Evolutionary conservation across 2,329 filamentous ascomycete species (phyloP), one percentile per base, ranked within the genome.

Genomic region (Fusarium sp.): DNA sequence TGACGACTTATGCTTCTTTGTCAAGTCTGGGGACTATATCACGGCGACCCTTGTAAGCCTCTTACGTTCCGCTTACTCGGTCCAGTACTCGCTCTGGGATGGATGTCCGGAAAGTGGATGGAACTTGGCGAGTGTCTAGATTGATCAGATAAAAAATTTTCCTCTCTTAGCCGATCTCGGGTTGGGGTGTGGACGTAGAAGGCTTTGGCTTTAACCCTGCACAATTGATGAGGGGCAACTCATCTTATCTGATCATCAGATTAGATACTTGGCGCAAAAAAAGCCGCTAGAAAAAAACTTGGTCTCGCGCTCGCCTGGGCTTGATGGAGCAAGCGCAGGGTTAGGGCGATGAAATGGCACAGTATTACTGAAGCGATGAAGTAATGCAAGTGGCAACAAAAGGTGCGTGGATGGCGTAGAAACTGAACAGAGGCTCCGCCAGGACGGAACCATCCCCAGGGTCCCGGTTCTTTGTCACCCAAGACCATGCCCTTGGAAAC

Each of bases 201-300:
- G 57, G 7, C 15, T 44, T 22, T 45, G 53, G 51, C 30, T 36
- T 35, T 59, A 28, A 41, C n/a, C 64, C 62, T 66, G 32, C 18
- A n/a, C 38, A 28, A 35, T 28, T 55, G 58, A 51, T 57, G 71
- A 60, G 51, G 42, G 47, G 28, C 63, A 51, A 36, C 45, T 75
- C 78, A 84, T 84, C 83, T 84, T 83, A 84, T 84, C 83, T 80
- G 83, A 84, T 84, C 75, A 84, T 84, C 83, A 82, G 82, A 84
- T 84, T 83, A 84, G 80, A 83, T 83, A 79, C 67, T 74, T 65
- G 38, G 47, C 41, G 39, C 64, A 28, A 72, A 48, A 41, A 63
- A 70, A 54, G 45, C 60, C 72, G 47, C 68, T 62, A 72, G 50
- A 69, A 50, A 66, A 54, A 71, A 64, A 56, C n/a, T 63, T 62